A percentile compares a stretch with the other conserved stretches of the same genome.
Evolutionary conservation across 257 asterid genomes (phyloP).

Genomic region (Solanum raphanifolium): DNA sequence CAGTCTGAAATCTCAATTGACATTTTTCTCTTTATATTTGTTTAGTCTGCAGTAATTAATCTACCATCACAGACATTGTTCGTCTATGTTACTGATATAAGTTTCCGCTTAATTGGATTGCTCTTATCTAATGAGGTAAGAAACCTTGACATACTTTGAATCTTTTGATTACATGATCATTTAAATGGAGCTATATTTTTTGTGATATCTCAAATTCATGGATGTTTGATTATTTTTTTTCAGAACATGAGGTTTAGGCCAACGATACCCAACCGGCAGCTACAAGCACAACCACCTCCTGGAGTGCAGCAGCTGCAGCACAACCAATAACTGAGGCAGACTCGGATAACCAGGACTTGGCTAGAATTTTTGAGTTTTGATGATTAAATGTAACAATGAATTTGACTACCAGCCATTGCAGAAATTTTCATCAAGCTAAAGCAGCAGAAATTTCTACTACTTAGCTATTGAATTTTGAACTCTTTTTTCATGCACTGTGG

Average conservation of each 20-base stretch:
- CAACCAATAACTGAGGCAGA: constrained; percentile 41
- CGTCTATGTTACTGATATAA: constrained; percentile 74
- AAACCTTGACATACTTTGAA: background rate
- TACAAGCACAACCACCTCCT: constrained; percentile 13
- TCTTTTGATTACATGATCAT: background rate
- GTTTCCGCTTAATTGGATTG: constrained; percentile 79
- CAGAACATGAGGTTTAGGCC: constrained; percentile 80
- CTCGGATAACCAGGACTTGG: constrained; percentile 29
- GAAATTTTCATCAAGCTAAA: background rate
- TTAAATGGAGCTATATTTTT: background rate
- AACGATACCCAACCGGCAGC: constrained; percentile 50
- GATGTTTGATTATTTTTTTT: background rate
- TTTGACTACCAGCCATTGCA: background rate
- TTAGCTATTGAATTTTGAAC: background rate
- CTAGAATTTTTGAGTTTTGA: constrained; percentile 13
- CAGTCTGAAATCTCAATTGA: background rate
- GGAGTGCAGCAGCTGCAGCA: constrained; percentile 8
- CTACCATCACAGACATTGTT: constrained; percentile 82
- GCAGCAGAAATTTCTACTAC: background rate
- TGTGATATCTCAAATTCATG: background rate
- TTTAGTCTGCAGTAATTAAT: constrained; percentile 86
- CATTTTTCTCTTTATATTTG: background rate
- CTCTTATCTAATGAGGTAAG: constrained; percentile 80
- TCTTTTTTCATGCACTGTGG: background rate
- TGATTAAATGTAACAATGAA: background rate